Percentiles rank a stretch among this genome's conserved stretches.
phyloP scores from a whole-genome alignment of 169 alveolate genomes.

The Babesia bovis region DNA sequence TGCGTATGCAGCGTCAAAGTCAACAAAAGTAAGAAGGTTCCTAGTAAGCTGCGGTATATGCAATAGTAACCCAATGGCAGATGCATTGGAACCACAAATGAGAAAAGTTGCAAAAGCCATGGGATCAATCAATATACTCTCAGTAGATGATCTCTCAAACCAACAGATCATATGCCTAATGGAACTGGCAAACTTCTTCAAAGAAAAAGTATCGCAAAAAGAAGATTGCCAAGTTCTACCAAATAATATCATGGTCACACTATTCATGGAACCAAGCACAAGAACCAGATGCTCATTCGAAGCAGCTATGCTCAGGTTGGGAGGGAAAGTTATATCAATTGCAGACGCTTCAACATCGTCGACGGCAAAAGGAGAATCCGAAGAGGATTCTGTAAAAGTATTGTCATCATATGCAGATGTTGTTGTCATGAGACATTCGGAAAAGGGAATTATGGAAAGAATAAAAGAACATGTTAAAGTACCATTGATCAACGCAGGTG shows the following conservation, averaged over 20 bases:
- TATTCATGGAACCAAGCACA: slow-evolving; percentile 82
- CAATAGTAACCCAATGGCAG: slow-evolving; percentile 25
- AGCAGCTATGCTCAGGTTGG: slow-evolving; percentile 80
- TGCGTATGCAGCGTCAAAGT: slow-evolving; percentile 23
- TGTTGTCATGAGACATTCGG: slow-evolving; percentile 72
- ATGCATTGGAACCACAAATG: slow-evolving; percentile 33
- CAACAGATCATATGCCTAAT: slow-evolving; percentile 48
- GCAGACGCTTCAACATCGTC: slow-evolving; percentile 69
- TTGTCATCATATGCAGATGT: slow-evolving; percentile 77
- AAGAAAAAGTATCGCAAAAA: slow-evolving; percentile 29
- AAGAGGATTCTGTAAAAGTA: slow-evolving; percentile 76
- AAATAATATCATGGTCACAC: slow-evolving; percentile 52
- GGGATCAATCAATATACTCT: slow-evolving; percentile 4
- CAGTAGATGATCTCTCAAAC: slow-evolving; percentile 52
- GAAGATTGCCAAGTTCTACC: slow-evolving; percentile 20
- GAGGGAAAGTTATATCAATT: slow-evolving; percentile 74
- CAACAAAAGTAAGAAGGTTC: slow-evolving; percentile 15
- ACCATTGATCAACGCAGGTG: slow-evolving; percentile 83
- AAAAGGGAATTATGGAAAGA: slow-evolving; percentile 39
- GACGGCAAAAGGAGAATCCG: slow-evolving; percentile 79
- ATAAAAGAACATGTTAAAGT: slow-evolving; percentile 49
- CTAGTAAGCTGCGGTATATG: slow-evolving; percentile 37
- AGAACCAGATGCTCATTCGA: slow-evolving; percentile 86
- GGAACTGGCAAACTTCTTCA: slow-evolving; percentile 57
- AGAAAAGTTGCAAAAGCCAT: slow-evolving; percentile 52